Conservation (phyloP, 2,329 filamentous ascomycete species). For the Neonectria ditissima region DNA sequence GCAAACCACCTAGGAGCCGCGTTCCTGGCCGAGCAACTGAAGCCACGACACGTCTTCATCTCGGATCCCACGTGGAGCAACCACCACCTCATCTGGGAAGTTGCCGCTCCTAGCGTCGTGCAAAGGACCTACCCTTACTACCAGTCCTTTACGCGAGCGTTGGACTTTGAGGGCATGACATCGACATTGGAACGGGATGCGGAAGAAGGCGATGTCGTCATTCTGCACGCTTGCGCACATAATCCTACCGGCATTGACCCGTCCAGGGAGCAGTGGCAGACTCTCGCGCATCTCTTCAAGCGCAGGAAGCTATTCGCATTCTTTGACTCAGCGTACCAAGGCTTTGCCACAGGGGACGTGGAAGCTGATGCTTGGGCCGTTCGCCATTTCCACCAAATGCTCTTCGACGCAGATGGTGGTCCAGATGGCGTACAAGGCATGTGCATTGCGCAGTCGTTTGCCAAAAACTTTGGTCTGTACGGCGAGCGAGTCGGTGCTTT, state of each 20-base stretch:
- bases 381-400: slow-evolving; percentile 41
- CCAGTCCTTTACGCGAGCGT: slow-evolving; percentile 31
- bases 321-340: slow-evolving; percentile 55
- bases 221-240: slow-evolving; percentile 54
- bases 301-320: slow-evolving; percentile 48
- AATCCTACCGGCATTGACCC: slow-evolving; percentile 55
- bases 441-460: slow-evolving; percentile 50
- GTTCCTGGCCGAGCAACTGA: slow-evolving; percentile 39
- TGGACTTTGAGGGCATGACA: slow-evolving; percentile 49
- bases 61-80: slow-evolving; percentile 62
- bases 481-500: slow-evolving; percentile 49
- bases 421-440: slow-evolving; percentile 31
- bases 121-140: slow-evolving; percentile 49
- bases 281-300: slow-evolving; percentile 47
- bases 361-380: slow-evolving; percentile 51
- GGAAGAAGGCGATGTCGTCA: slow-evolving; percentile 46
- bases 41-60: slow-evolving; percentile 48
- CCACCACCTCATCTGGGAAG: slow-evolving; percentile 47
- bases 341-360: slow-evolving; percentile 51
- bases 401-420: slow-evolving; percentile 2
- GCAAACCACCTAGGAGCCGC: slow-evolving; percentile 48
- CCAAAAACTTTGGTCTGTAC: slow-evolving; percentile 55
- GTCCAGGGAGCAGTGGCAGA: slow-evolving; percentile 49
- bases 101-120: slow-evolving; percentile 35
- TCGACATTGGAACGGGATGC: slow-evolving; percentile 40